Base-by-base conservation (phyloP, 2,329 filamentous ascomycete species). In the Parafenestella ontariensis region DNA sequence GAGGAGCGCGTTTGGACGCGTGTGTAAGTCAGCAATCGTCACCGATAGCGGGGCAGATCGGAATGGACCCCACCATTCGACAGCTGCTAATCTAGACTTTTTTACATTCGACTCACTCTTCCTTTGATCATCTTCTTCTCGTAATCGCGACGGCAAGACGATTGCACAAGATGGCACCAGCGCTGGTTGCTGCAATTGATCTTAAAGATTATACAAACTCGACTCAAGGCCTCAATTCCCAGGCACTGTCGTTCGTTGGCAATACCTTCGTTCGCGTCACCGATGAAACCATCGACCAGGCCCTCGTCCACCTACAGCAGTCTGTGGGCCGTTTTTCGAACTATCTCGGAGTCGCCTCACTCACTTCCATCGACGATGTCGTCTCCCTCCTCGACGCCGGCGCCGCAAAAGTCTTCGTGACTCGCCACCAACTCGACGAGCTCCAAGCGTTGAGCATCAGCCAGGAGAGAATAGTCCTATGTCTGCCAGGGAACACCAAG, bases 311-410 rank as follows among this genome's bases (percentile, higher is more conserved):
- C 68, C 77, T 89, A 37, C 81, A 82, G 49, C 75, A 82, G 46
- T 83, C 86, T 37, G 83, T 87, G 59, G 78, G 81, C 49, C 75
- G 77, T 8, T 83, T 85, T 48, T 75, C 82, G 62, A 85, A 90
- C 61, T 92, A 90, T 73, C 85, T 96, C 62, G 91, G 96, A 67
- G 92, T 88, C 46, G 89, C 90, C 4, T 78, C 79, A 20, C 82
- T 98, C 34, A 76, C 84, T 28, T 87, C 87, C 10, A 80, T 81
- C 50, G 89, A 92, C 62, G 89, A 96, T 60, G 81, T 98, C 31
- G 79, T 94, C 49, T 85, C 89, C 42, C 83, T 98, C 31, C 86
- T 99, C 51, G 91, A 99, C 74, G 85, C 87, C 60, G 95, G 95
- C 55, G 92, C 92, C 6, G 85, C 87, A 47, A 95, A 89, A 73